Conservation (phyloP, 2,329 filamentous ascomycete species). For the Bipolaris gigantea region DNA sequence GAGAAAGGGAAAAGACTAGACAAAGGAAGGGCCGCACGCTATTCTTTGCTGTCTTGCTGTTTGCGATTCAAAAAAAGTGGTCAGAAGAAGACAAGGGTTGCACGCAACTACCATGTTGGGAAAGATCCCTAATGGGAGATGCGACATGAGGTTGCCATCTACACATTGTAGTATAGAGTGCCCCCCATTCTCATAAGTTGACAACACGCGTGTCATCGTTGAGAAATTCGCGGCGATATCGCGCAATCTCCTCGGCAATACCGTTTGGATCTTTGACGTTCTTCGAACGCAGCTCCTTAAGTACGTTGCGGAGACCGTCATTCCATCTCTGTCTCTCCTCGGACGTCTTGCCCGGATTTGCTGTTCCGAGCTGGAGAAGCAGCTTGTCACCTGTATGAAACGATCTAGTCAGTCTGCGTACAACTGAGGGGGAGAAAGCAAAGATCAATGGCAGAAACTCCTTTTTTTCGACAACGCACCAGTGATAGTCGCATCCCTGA, state of each 20-base stretch:
- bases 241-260: conserved; percentile 45
- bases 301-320: conserved; percentile 41
- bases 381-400: conserved; percentile 67
- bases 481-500: conserved; percentile 68
- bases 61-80: not conserved
- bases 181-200: conserved; percentile 30
- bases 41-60: not conserved
- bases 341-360: conserved; percentile 62
- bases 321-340: conserved; percentile 59
- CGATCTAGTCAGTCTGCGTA: conserved; percentile 44
- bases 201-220: conserved; percentile 45
- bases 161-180: not conserved
- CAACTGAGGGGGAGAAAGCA: conserved; percentile 34
- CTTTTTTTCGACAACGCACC: conserved; percentile 63
- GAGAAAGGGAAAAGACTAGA: not conserved
- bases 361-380: conserved; percentile 69
- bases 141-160: conserved; percentile 1
- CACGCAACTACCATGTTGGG: conserved; percentile 2
- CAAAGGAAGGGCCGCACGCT: conserved; percentile 2
- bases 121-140: not conserved
- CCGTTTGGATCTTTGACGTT: conserved; percentile 44
- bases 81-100: conserved; percentile 6
- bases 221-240: conserved; percentile 47
- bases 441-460: conserved; percentile 20
- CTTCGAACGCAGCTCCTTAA: conserved; percentile 43